Evolutionary conservation across 305 asterid species (phyloP).

Genomic region (Fraxinus sp.): DNA sequence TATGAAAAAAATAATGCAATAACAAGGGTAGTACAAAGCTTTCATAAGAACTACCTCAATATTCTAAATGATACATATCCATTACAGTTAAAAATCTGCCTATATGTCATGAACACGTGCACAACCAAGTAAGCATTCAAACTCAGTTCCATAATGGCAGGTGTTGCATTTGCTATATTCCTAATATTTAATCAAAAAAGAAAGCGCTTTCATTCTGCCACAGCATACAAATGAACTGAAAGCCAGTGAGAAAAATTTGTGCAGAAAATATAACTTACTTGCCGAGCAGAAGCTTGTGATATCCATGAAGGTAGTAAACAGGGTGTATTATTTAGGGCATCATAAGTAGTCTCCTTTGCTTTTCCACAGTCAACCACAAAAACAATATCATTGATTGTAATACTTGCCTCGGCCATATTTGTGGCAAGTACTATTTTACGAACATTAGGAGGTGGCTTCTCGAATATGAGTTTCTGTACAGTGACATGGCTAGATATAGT

Average conservation of each 20-base stretch:
- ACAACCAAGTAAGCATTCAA: slow-evolving; percentile 18
- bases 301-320: slow-evolving; percentile 98
- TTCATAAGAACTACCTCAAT: not conserved
- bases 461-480: slow-evolving; percentile 90
- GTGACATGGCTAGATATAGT: slow-evolving; percentile 20
- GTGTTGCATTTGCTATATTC: not conserved
- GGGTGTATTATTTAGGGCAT: slow-evolving; percentile 88
- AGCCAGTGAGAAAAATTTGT: slow-evolving; percentile 13
- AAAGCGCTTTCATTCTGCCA: slow-evolving; percentile 13
- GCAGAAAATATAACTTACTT: slow-evolving; percentile 52
- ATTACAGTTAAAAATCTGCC: not conserved
- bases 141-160: not conserved
- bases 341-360: slow-evolving; percentile 98
- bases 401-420: slow-evolving; percentile 99
- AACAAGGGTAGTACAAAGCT: not conserved
- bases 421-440: slow-evolving; percentile 97
- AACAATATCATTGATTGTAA: slow-evolving; percentile 93
- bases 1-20: not conserved
- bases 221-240: slow-evolving; percentile 13
- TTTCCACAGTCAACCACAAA: slow-evolving; percentile 98
- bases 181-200: slow-evolving; percentile 6
- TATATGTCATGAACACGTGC: slow-evolving; percentile 3
- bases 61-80: not conserved
- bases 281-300: slow-evolving; percentile 98
- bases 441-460: slow-evolving; percentile 82